Evolutionary conservation across 495 filamentous ascomycete genomes (phyloP).

Genomic region (Neurospora sp.): DNA sequence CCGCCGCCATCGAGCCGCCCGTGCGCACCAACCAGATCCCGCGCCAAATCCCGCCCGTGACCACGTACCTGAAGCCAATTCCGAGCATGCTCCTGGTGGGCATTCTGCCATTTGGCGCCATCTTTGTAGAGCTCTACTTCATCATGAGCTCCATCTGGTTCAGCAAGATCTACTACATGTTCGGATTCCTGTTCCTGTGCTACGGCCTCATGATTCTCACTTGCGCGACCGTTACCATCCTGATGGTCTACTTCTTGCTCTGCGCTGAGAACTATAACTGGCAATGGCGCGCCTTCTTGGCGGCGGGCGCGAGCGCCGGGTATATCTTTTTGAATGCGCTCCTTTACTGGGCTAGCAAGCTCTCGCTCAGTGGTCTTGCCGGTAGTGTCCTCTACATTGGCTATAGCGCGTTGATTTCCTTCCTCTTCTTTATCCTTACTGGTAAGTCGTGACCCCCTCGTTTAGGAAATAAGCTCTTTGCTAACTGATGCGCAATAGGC

Average conservation of each 20-base stretch:
- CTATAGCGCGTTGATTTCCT: conserved; percentile 80
- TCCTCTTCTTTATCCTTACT: conserved; percentile 86
- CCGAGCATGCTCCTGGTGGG: conserved; percentile 85
- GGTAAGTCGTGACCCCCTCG: conserved; percentile 45
- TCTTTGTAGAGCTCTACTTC: conserved; percentile 96
- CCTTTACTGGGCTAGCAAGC: conserved; percentile 75
- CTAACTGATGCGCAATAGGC: conserved; percentile 40
- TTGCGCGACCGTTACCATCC: conserved; percentile 78
- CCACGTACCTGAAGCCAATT: conserved; percentile 69
- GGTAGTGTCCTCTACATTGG: conserved; percentile 87
- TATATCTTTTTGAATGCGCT: conserved; percentile 88
- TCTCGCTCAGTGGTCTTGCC: conserved; percentile 74
- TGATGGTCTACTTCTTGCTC: conserved; percentile 89
- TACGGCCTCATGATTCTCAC: conserved; percentile 97
- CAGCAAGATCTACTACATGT: conserved; percentile 99
- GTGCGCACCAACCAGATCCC: conserved; percentile 97
- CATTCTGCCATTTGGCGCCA: conserved; percentile 86
- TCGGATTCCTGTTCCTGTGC: conserved; percentile 95
- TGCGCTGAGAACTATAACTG: conserved; percentile 97
- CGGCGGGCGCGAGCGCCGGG: conserved; percentile 73
- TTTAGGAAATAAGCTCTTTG: neutral
- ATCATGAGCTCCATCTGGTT: conserved; percentile 98
- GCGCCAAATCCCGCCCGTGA: conserved; percentile 79
- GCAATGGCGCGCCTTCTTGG: conserved; percentile 92
- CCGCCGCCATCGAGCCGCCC: conserved; percentile 56